Conservation (phyloP, 768 basidiomycete genomes). For the Leucosporidium yakuticum region DNA sequence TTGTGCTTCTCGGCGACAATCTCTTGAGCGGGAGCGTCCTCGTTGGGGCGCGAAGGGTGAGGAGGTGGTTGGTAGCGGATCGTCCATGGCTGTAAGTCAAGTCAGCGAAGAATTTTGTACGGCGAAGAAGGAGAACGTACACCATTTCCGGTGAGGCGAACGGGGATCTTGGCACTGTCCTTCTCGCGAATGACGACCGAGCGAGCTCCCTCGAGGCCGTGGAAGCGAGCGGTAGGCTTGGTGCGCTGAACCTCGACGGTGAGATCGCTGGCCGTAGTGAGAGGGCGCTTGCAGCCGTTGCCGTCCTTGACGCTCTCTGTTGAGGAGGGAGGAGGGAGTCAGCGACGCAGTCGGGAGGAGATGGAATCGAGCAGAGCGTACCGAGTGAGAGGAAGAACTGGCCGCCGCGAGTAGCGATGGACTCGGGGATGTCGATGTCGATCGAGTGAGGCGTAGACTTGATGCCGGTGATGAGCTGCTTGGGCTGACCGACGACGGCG, state of each 20-base stretch:
- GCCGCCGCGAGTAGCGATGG: constrained; percentile 32
- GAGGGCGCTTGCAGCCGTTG: constrained; percentile 71
- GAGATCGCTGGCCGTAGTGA: constrained; percentile 64
- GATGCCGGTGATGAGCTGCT: constrained; percentile 36
- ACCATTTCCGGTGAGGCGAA: constrained; percentile 83
- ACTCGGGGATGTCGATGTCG: constrained; percentile 33
- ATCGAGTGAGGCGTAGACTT: constrained; percentile 20
- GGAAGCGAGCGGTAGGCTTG: constrained; percentile 80
- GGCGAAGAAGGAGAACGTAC: constrained; percentile 50
- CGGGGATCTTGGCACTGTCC: constrained; percentile 63
- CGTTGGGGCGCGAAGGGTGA: background rate
- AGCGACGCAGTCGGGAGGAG: background rate
- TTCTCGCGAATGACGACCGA: constrained; percentile 64
- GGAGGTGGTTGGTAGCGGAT: constrained; percentile 58
- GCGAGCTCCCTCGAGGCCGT: constrained; percentile 48
- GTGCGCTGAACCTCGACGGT: constrained; percentile 76
- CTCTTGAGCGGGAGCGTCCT: background rate
- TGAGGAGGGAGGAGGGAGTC: background rate
- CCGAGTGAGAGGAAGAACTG: constrained; percentile 37
- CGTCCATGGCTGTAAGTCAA: constrained; percentile 69
- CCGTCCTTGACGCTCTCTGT: constrained; percentile 77
- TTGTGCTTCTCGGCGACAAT: constrained; percentile 17
- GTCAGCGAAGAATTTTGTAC: no score
- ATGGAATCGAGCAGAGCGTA: background rate
- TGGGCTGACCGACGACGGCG: constrained; percentile 64